These are phyloP conservation scores for Pseudonectria foliicola DNA, from an alignment of 2,329 filamentous ascomycete genomes.

Conservation along the genomic window DNA sequence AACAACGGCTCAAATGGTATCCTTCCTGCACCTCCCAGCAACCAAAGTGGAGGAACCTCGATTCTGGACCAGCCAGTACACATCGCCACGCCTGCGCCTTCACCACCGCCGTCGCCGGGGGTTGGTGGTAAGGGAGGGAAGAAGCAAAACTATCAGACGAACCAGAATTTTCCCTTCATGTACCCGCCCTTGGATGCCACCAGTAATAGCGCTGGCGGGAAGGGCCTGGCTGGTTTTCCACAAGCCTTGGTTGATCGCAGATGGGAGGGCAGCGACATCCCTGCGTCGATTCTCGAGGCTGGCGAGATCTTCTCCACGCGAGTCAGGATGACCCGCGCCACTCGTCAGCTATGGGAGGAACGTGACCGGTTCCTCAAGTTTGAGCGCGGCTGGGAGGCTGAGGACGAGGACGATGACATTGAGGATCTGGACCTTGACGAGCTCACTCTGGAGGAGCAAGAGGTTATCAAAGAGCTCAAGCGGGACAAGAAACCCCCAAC, in stretches of 20 bases:
- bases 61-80: constrained; percentile 95
- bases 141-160: constrained; percentile 99
- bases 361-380: constrained; percentile 86
- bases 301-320: constrained; percentile 85
- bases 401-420: constrained; percentile 38
- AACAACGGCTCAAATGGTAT: constrained; percentile 55
- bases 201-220: constrained; percentile 86
- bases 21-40: constrained; percentile 47
- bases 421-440: constrained; percentile 42
- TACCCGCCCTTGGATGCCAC: constrained; percentile 87
- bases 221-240: constrained; percentile 74
- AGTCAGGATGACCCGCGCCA: constrained; percentile 85
- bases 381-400: constrained; percentile 76
- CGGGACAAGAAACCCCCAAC: constrained; percentile 17
- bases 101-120: constrained; percentile 82
- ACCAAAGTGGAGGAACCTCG: constrained; percentile 57
- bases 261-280: constrained; percentile 93
- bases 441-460: constrained; percentile 33
- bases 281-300: constrained; percentile 89
- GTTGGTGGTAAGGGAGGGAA: constrained; percentile 89
- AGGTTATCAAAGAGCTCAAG: constrained; percentile 12
- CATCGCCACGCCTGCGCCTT: constrained; percentile 96
- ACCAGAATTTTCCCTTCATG: constrained; percentile 96
- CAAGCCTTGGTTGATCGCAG: constrained; percentile 71
- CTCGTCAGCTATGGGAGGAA: constrained; percentile 91